Evolutionary conservation across 1,139 yeast species (phyloP).

Genomic region (Candida gigantensis): DNA sequence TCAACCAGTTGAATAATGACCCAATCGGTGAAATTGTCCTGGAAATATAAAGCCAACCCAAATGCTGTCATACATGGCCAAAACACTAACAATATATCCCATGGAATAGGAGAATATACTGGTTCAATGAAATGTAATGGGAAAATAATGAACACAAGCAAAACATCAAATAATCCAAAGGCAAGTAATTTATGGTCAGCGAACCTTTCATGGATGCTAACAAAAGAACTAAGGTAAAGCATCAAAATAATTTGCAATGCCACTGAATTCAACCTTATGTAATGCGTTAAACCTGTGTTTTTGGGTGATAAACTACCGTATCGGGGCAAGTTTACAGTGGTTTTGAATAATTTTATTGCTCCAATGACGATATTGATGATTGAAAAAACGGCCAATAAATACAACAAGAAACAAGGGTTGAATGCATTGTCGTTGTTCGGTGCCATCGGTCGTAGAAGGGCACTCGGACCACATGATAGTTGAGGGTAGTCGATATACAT

Average conservation of each 20-base stretch:
- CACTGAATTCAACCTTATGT: conserved; percentile 29
- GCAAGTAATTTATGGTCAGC: conserved; percentile 25
- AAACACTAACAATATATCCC: conserved; percentile 36
- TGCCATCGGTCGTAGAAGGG: conserved; percentile 22
- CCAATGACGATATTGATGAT: conserved; percentile 17
- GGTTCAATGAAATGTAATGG: conserved; percentile 48
- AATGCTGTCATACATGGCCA: conserved; percentile 40
- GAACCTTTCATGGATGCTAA: conserved; percentile 24
- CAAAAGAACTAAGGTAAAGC: conserved; percentile 19
- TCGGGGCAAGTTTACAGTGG: conserved; percentile 10
- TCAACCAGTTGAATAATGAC: conserved; percentile 20
- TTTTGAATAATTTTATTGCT: conserved; percentile 24
- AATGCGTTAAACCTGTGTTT: conserved; percentile 32
- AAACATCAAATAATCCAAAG: conserved; percentile 19
- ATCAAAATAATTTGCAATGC: conserved; percentile 27
- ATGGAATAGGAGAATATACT: conserved; percentile 31
- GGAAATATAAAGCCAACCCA: conserved; percentile 25
- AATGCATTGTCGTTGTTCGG: conserved; percentile 47
- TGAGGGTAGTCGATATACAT: conserved; percentile 7
- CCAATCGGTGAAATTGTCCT: conserved; percentile 30
- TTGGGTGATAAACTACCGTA: conserved; percentile 26
- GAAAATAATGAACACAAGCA: conserved; percentile 20
- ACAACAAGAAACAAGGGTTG: conserved; percentile 53
- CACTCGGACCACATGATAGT: conserved; percentile 17
- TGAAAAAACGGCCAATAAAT: conserved; percentile 9